phyloP scores from a whole-genome alignment of 495 filamentous ascomycete genomes.

The Penicillium chermesinum region DNA sequence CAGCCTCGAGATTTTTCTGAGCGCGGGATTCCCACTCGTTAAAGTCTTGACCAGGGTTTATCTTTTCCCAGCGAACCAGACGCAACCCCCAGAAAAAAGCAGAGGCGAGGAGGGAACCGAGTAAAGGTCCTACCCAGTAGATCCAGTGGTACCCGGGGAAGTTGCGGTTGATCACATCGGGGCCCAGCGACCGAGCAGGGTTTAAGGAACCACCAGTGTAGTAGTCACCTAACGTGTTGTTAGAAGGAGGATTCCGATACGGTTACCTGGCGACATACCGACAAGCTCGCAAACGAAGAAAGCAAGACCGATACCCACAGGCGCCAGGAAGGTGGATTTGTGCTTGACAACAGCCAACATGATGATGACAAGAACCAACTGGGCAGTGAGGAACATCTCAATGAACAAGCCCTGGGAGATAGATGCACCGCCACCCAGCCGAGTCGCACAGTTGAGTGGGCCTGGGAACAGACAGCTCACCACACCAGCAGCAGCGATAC shows the following conservation, averaged over 20 bases:
- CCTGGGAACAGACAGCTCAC: slow-evolving; percentile 60
- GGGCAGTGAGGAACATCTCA: slow-evolving; percentile 73
- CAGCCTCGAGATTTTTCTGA: slow-evolving; percentile 4
- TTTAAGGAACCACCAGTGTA: slow-evolving; percentile 72
- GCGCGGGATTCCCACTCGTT: slow-evolving; percentile 33
- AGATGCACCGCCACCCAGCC: slow-evolving; percentile 51
- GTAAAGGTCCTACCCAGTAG: slow-evolving; percentile 61
- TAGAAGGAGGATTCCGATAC: no score
- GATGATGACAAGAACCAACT: slow-evolving; percentile 73
- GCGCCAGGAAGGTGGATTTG: slow-evolving; percentile 71
- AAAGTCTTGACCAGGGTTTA: slow-evolving; percentile 70
- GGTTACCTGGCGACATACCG: slow-evolving; percentile 34
- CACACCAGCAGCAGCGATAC: slow-evolving; percentile 57
- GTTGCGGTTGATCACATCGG: slow-evolving; percentile 54
- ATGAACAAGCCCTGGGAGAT: slow-evolving; percentile 68
- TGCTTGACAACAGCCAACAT: slow-evolving; percentile 83
- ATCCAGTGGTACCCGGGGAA: slow-evolving; percentile 58
- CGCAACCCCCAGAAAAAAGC: slow-evolving; percentile 65
- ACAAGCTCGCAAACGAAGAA: slow-evolving; percentile 66
- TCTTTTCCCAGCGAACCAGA: slow-evolving; percentile 65
- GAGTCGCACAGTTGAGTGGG: slow-evolving; percentile 54
- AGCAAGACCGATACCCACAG: slow-evolving; percentile 68
- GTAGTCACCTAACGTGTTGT: slow-evolving; percentile 49
- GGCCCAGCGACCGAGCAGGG: slow-evolving; percentile 68
- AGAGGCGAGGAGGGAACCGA: slow-evolving; percentile 62